These are phyloP conservation scores for Chenopodium suecicum DNA, from an alignment of 148 eudicot genomes.

Conservation along the genomic window DNA sequence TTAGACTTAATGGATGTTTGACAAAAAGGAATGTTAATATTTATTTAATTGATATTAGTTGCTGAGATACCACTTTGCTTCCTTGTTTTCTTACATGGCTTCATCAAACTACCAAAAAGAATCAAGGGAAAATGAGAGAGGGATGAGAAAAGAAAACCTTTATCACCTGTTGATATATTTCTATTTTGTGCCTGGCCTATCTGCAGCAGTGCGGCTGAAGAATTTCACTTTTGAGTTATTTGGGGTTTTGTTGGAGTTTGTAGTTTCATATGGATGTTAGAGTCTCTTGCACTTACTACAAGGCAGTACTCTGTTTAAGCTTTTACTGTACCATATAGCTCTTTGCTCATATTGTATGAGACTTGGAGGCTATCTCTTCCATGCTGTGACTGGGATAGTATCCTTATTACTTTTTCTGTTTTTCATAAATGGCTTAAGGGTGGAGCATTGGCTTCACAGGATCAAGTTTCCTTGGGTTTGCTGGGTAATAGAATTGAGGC, in stretches of 20 bases:
- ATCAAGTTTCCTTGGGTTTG: not conserved
- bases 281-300: not conserved
- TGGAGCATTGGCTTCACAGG: not conserved
- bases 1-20: not conserved
- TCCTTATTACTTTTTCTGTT: not conserved
- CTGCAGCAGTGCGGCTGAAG: not conserved
- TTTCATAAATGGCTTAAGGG: not conserved
- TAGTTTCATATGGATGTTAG: not conserved
- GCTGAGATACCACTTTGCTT: not conserved
- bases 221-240: not conserved
- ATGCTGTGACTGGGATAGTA: not conserved
- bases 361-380: not conserved
- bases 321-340: not conserved
- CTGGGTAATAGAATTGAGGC: not conserved
- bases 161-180: not conserved
- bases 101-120: not conserved
- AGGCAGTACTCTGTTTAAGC: not conserved
- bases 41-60: not conserved
- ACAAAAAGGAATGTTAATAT: not conserved
- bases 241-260: not conserved
- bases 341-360: not conserved
- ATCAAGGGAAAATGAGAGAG: not conserved
- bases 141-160: not conserved
- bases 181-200: not conserved
- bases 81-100: not conserved